Evolutionary conservation across 345 rosid genomes (phyloP).

Genomic region (Eucalyptus regnans): DNA sequence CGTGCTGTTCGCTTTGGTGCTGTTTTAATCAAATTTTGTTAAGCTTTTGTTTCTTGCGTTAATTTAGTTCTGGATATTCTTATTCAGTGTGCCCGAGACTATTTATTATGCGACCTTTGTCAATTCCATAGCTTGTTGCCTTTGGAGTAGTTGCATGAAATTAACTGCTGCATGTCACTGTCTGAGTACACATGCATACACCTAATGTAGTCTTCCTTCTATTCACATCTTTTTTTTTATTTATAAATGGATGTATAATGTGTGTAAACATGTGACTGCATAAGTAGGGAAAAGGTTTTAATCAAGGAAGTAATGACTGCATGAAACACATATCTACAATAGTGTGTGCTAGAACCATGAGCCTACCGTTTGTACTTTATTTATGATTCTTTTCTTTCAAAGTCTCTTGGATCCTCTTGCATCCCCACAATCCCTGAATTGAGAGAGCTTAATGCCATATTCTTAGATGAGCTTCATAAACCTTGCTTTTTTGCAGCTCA

Average conservation of each 20-base stretch:
- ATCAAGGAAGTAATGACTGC: not conserved
- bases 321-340: not conserved
- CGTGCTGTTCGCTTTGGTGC: slow-evolving; percentile 97
- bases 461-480: not conserved
- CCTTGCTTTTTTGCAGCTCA: not conserved
- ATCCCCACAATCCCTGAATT: not conserved
- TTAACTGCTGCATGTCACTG: not conserved
- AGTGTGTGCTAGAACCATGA: not conserved
- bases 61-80: not conserved
- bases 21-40: not conserved
- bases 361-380: not conserved
- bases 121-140: not conserved
- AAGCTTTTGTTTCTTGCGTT: not conserved
- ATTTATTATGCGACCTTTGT: not conserved
- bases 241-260: not conserved
- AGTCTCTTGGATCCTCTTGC: not conserved
- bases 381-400: not conserved
- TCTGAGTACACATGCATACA: not conserved
- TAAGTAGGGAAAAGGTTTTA: not conserved
- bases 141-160: not conserved
- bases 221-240: not conserved
- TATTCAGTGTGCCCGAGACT: not conserved
- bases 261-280: not conserved
- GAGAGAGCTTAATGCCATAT: not conserved
- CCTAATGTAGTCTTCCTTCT: not conserved